A percentile compares a stretch with the other conserved stretches of the same genome.
Conservation (phyloP, 257 asterid species). For the Solanum corneliomulleri region DNA sequence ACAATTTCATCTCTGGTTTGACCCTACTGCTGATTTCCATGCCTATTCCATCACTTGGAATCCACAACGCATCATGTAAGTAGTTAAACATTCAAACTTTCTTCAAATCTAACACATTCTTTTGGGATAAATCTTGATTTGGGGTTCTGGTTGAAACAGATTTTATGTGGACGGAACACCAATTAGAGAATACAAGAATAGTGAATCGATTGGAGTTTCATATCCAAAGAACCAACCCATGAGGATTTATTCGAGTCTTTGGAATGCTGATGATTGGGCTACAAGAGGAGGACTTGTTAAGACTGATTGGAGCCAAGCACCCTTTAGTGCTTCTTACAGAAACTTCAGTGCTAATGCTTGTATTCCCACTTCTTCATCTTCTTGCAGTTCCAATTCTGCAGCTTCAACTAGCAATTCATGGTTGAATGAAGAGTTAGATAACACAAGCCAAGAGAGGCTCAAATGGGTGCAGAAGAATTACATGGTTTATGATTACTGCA, state of each 20-base stretch:
- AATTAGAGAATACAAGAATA: neutral
- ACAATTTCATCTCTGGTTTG: neutral
- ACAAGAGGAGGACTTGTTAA: neutral
- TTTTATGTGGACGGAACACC: neutral
- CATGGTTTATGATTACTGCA: neutral
- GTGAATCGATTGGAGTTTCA: neutral
- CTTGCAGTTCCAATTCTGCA: neutral
- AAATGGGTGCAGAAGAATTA: neutral
- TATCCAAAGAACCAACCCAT: neutral
- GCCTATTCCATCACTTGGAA: neutral
- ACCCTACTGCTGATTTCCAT: neutral
- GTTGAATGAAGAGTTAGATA: neutral
- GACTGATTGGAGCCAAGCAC: neutral
- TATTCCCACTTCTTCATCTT: neutral
- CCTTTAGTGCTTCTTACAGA: neutral
- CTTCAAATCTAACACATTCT: neutral
- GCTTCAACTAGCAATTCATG: neutral
- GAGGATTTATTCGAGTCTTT: neutral
- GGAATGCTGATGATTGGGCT: neutral
- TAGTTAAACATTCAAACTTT: neutral
- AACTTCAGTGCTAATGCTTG: neutral
- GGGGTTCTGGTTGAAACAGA: neutral
- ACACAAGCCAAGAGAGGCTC: neutral
- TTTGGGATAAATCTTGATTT: neutral
- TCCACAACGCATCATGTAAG: neutral